These are phyloP conservation scores for Collybia sordida DNA, from an alignment of 768 basidiomycete genomes.

Conservation along the genomic window DNA sequence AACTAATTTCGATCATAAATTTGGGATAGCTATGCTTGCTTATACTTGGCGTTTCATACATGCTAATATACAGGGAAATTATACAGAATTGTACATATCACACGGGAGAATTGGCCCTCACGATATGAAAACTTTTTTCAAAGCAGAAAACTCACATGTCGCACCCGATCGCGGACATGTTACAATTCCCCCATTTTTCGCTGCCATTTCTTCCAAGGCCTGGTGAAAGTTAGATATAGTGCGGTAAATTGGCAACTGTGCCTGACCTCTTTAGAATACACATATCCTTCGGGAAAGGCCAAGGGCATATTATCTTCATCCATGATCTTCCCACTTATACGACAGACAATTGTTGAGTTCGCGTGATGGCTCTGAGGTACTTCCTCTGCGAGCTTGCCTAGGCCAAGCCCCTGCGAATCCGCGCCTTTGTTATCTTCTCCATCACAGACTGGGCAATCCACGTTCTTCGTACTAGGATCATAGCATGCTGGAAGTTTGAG, in stretches of 20 bases:
- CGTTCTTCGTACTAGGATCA: constrained; percentile 58
- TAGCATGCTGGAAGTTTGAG: constrained; percentile 89
- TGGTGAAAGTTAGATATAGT: constrained; percentile 29
- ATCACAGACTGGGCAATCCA: constrained; percentile 93
- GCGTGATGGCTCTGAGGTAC: constrained; percentile 93
- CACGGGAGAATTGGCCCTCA: constrained; percentile 30
- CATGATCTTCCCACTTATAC: constrained; percentile 91
- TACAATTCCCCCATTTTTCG: constrained; percentile 75
- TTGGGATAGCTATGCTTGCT: no score
- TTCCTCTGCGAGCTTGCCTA: constrained; percentile 76
- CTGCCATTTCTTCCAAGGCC: constrained; percentile 88
- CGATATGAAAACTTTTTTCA: constrained; percentile 91
- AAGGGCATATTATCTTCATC: constrained; percentile 92
- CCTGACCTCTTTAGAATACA: constrained; percentile 90
- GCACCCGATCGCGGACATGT: constrained; percentile 77
- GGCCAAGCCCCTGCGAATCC: constrained; percentile 41
- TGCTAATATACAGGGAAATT: no score
- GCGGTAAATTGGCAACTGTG: not conserved
- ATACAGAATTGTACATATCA: no score
- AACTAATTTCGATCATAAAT: no score
- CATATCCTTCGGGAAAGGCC: constrained; percentile 87
- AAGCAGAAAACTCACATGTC: constrained; percentile 58
- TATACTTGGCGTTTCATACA: no score
- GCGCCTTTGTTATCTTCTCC: constrained; percentile 33
- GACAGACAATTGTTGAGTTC: constrained; percentile 94